Percentiles rank a stretch among this genome's conserved stretches.
These are phyloP conservation scores for Candida bentonensis DNA, from an alignment of 805 yeast genomes.

Conservation along the genomic window DNA sequence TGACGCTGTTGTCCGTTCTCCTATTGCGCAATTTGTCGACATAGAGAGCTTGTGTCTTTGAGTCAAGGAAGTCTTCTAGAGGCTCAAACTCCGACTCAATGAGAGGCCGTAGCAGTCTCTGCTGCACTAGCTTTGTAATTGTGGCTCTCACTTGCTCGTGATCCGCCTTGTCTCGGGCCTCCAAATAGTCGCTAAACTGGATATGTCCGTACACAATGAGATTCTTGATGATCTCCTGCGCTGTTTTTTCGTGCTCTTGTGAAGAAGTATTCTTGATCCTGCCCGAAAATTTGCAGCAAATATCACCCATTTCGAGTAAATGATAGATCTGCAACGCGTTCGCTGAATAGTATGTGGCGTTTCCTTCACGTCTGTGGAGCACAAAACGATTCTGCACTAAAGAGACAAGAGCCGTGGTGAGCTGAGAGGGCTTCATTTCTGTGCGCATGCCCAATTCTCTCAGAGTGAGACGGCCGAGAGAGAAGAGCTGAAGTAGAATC, in stretches of 20 bases:
- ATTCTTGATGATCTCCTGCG: constrained; percentile 50
- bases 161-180: constrained; percentile 2
- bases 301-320: constrained; percentile 31
- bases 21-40: neutral
- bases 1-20: neutral
- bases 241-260: constrained; percentile 4
- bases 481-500: constrained; percentile 28
- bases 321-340: constrained; percentile 50
- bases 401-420: constrained; percentile 57
- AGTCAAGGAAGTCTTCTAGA: neutral
- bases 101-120: neutral
- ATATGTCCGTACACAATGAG: constrained; percentile 50
- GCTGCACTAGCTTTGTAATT: neutral
- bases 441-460: constrained; percentile 37
- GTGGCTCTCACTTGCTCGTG: neutral
- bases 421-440: constrained; percentile 32
- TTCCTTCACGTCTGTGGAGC: constrained; percentile 40
- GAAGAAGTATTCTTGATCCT: neutral
- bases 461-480: constrained; percentile 52
- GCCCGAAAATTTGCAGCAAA: constrained; percentile 9
- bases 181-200: constrained; percentile 35
- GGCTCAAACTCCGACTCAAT: constrained; percentile 1
- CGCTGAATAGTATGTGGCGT: constrained; percentile 35
- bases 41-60: neutral
- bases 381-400: constrained; percentile 70